Evolutionary conservation across 2,329 filamentous ascomycete genomes (phyloP), one percentile per base, ranked within the genome.

Genomic region (Ophiostoma pallidulum): DNA sequence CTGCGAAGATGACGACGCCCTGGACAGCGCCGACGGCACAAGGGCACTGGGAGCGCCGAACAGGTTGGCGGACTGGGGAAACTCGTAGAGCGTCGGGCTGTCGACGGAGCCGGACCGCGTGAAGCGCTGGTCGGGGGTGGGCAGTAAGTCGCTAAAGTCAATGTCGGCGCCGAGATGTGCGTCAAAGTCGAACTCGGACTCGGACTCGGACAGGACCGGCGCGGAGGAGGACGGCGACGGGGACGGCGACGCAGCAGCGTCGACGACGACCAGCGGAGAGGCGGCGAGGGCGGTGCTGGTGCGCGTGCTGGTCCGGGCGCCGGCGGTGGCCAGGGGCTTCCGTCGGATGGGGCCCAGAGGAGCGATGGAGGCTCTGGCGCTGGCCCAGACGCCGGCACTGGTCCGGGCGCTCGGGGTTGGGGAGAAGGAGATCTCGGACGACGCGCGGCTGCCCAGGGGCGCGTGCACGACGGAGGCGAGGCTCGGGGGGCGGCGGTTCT

Each of bases 51-150:
- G 37, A 4, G 38, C 37, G 26, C 13, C 22, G 26, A 33, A 38
- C 16, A 37, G 33, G 12, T 22, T 22, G 16, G 32, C 7, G 5
- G 45, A 31, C 36, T 38, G 39, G 43, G 72, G 71, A 56, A 77
- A 78, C 57, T 78, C 74, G 71, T 81, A 80, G 41, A 81, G 64
- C 28, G 75, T 80, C 51, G 77, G 77, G 59, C 77, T 80, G 60
- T 81, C 77, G 47, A 78, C 60, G 13, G 75, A 74, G 55, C 64
- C 73, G 28, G 73, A 71, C 51, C 77, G 69, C n/a, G 69, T 68
- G 58, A 75, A 77, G 42, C 75, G 64, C 52, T 71, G 68, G 41
- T 73, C 72, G n/a, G 75, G 72, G 52, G 67, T 67, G 36, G 68
- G 65, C 19, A 74, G 63, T 57, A 63, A 32, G 64, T 62, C 58